phyloP scores from a whole-genome alignment of 73 alveolate genomes.

The Symbiodinium pilosum region DNA sequence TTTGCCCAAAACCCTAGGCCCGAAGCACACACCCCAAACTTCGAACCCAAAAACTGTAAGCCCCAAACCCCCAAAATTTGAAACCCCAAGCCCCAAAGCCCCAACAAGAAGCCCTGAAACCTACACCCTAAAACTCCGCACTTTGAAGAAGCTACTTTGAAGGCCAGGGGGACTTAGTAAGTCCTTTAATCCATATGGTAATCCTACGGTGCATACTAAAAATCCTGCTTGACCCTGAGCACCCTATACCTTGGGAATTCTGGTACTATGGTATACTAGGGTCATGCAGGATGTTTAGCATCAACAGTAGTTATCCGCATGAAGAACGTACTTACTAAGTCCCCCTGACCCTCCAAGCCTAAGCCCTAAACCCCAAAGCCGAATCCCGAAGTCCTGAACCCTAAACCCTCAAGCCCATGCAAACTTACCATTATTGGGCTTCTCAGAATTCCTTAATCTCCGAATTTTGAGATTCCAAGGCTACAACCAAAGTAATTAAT shows the following conservation, averaged over 20 bases:
- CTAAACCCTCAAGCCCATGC: not conserved
- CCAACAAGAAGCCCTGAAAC: not conserved
- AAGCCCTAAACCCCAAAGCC: not conserved
- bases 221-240: too few species aligned
- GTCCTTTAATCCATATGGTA: not conserved
- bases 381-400: not conserved
- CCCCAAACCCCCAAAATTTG: not conserved
- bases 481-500: not conserved
- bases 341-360: not conserved
- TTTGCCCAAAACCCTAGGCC: too few species aligned
- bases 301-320: not conserved
- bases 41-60: not conserved
- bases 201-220: too few species aligned
- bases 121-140: not conserved
- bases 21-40: too few species aligned
- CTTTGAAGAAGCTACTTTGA: not conserved
- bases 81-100: not conserved
- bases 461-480: not conserved
- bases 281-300: too few species aligned
- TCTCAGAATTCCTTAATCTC: not conserved
- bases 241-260: too few species aligned
- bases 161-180: not conserved
- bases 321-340: not conserved
- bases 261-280: too few species aligned
- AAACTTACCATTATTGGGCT: not conserved